A percentile compares a stretch with the other conserved stretches of the same genome.
Conservation (phyloP, 1,139 yeast genomes). For the Kazachstania sp. region DNA sequence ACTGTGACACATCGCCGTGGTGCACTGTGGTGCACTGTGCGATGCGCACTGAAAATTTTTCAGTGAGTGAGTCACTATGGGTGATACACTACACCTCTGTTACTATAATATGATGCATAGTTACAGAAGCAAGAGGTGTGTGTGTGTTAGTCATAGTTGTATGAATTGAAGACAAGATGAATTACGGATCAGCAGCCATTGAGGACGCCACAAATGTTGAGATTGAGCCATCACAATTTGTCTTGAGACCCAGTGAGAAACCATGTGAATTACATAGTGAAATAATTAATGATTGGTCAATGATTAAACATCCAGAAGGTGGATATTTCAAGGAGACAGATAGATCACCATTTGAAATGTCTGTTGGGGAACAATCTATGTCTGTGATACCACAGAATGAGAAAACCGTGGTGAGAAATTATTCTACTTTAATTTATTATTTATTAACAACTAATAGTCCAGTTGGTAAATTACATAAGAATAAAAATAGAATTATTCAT, state of each 20-base stretch:
- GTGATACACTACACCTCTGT: too few relatives aligned
- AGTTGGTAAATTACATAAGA: constrained; percentile 39
- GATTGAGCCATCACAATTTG: not conserved
- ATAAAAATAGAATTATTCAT: constrained; percentile 42
- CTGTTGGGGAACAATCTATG: constrained; percentile 29
- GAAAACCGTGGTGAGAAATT: constrained; percentile 24
- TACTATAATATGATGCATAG: too few relatives aligned
- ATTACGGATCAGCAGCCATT: not conserved
- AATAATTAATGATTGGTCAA: constrained; percentile 28
- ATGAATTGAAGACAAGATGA: too few relatives aligned
- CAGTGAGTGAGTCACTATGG: not conserved
- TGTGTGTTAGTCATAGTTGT: too few relatives aligned
- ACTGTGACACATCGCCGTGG: not conserved
- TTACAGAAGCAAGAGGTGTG: too few relatives aligned
- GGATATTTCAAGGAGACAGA: constrained; percentile 46
- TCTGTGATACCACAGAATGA: constrained; percentile 1
- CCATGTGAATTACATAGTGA: constrained; percentile 13
- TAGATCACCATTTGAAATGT: constrained; percentile 36
- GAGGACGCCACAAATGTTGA: not conserved
- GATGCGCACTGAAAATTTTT: not conserved
- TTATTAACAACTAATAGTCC: constrained; percentile 40
- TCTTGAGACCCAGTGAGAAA: constrained; percentile 13
- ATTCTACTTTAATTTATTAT: constrained; percentile 41
- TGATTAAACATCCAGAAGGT: constrained; percentile 40
- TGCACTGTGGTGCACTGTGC: not conserved